Base-by-base conservation (phyloP, 495 filamentous ascomycete genomes). In the Achaetomiella virescens region DNA sequence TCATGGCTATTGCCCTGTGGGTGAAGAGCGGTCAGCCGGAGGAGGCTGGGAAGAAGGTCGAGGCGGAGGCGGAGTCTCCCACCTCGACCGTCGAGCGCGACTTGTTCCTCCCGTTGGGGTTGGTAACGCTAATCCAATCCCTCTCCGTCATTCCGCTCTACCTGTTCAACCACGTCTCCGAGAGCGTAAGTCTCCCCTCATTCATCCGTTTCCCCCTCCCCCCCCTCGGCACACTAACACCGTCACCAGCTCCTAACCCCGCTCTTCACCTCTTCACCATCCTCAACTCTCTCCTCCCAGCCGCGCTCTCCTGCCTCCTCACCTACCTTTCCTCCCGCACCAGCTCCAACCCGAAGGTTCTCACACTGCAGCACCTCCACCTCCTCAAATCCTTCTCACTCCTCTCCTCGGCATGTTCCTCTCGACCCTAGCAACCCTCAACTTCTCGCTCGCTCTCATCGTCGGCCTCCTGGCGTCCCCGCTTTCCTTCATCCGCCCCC, bases 1-100 rank as follows among this genome's bases (percentile, higher is more conserved):
- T 98, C 73, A 95, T 89, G 78, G 89, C 92, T 8, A 93, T 98
- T 60, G 84, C 85, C 6, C 72, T 97, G 27, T 98, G 93, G 93
- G 77, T 96, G 46, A 83, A 88, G 66, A 93, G 87, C 55, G 93
- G 91, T 56, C 72, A 78, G 35, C 64, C 63, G 38, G 57, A 63
- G 8, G 48, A 54, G 17, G 17, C 48, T 35, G 31, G 46, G 5
- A 50, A 42, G 31, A 60, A 68, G 15, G 57, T 57, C 14, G 53
- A 51, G 15, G 55, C 59, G 37, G 64, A 67, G 22, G 35, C 59
- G 35, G 47, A 42, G 15, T n/a, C 48, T 17, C 41, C 31, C 27
- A 63, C 44, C 17, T 54, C 52, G 25, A 67, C 78, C 22, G 65
- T 72, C 18, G 91, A 96, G 70, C 79, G 92, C 48, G 75, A 88